phyloP scores from a whole-genome alignment of 768 basidiomycete genomes.

The Mycena galopus region DNA sequence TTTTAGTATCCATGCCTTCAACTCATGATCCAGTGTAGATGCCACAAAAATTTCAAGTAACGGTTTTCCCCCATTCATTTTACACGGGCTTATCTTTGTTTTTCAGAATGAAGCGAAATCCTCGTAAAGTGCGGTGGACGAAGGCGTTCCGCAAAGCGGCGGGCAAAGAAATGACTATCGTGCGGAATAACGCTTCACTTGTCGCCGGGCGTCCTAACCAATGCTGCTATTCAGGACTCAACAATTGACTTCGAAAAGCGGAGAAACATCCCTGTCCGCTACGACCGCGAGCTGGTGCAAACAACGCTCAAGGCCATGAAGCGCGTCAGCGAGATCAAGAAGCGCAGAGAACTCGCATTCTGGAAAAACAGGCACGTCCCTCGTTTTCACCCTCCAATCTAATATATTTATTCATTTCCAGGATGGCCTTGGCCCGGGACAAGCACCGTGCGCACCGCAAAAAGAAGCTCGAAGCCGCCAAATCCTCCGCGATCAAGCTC shows the following conservation, averaged over 20 bases:
- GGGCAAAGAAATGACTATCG: slow-evolving; percentile 99
- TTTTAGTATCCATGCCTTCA: background rate
- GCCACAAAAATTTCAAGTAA: slow-evolving; percentile 99
- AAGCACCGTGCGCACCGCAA: slow-evolving; percentile 82
- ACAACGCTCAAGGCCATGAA: slow-evolving; percentile 98
- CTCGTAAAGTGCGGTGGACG: slow-evolving; percentile 98
- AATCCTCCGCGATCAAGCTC: slow-evolving; percentile 65
- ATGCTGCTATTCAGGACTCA: slow-evolving; percentile 78
- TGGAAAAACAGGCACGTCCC: slow-evolving; percentile 86
- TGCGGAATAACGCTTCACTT: slow-evolving; percentile 55
- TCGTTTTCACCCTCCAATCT: slow-evolving; percentile 7
- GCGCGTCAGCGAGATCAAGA: slow-evolving; percentile 92
- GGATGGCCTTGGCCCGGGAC: slow-evolving; percentile 88
- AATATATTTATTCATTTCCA: slow-evolving; percentile 46
- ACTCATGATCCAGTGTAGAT: slow-evolving; percentile 61
- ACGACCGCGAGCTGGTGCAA: slow-evolving; percentile 93
- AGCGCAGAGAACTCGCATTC: slow-evolving; percentile 92
- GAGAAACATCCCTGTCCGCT: slow-evolving; percentile 96
- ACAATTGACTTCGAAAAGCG: slow-evolving; percentile 99
- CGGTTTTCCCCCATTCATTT: slow-evolving; percentile 35
- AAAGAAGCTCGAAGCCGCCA: slow-evolving; percentile 70
- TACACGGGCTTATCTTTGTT: slow-evolving; percentile 9
- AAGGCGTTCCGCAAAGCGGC: slow-evolving; percentile 99
- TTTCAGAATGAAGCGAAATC: slow-evolving; percentile 97
- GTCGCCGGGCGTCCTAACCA: background rate